Conservation (phyloP, 2,329 filamentous ascomycete species). For the Ophiocordyceps robertsii region DNA sequence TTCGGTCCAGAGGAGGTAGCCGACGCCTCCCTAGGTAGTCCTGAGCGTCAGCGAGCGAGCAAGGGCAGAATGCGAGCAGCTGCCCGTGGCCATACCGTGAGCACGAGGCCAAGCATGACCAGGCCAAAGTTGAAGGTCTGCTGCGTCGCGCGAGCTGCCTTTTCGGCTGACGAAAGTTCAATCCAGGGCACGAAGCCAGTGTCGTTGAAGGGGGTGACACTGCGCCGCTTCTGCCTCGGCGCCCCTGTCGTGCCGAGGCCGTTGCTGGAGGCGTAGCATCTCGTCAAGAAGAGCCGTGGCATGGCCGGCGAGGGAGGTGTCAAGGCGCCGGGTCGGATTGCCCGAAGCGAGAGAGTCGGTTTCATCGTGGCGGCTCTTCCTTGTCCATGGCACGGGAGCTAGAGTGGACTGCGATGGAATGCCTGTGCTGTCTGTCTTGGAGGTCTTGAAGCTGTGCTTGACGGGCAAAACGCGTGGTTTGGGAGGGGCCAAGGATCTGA, state of each 20-base stretch:
- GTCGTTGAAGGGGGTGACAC: slow-evolving; percentile 76
- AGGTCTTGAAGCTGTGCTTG: neutral
- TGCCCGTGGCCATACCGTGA: slow-evolving; percentile 49
- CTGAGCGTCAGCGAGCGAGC: no score
- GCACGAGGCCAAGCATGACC: slow-evolving; percentile 57
- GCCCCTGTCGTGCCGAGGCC: slow-evolving; percentile 21
- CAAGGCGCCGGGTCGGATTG: slow-evolving; percentile 18
- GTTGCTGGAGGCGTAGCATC: slow-evolving; percentile 47
- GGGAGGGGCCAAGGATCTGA: no score
- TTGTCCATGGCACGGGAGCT: slow-evolving; percentile 18
- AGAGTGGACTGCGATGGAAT: neutral
- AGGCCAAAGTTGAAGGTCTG: slow-evolving; percentile 81
- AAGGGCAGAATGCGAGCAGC: neutral
- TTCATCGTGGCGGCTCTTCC: slow-evolving; percentile 30
- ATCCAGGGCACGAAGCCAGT: slow-evolving; percentile 72
- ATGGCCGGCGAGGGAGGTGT: slow-evolving; percentile 11
- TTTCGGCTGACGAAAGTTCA: slow-evolving; percentile 62
- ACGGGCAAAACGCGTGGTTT: no score
- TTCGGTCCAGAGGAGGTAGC: slow-evolving; percentile 66
- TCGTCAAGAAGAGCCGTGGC: slow-evolving; percentile 23
- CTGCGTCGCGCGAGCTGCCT: slow-evolving; percentile 73
- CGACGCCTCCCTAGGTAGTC: slow-evolving; percentile 51
- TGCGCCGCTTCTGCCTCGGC: slow-evolving; percentile 42
- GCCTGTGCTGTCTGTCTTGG: neutral
- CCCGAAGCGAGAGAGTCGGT: slow-evolving; percentile 21